A percentile compares a stretch with the other conserved stretches of the same genome.
phyloP scores from a whole-genome alignment of 352 stramenopile species.

The Pythium dissimile region DNA sequence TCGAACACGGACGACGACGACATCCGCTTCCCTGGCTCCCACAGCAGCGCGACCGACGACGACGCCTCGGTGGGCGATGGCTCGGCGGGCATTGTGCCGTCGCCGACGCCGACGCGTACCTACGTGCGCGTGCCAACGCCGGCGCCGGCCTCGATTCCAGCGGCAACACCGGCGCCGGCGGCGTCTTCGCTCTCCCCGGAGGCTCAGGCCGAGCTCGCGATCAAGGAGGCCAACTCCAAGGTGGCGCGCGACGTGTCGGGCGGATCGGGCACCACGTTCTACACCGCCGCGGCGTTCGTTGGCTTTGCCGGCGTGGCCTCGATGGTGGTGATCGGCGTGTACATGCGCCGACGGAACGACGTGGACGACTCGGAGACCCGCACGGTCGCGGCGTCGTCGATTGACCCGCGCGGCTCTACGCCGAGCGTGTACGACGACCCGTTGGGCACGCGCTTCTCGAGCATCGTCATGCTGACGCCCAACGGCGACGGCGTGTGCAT shows the following conservation, averaged over 20 bases:
- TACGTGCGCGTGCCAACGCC: neutral
- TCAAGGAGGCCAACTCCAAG: slow-evolving; percentile 39
- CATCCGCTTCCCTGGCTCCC: slow-evolving; percentile 7
- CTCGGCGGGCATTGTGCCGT: slow-evolving; percentile 5
- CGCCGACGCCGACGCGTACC: neutral
- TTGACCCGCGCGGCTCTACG: slow-evolving; percentile 39
- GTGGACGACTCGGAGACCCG: slow-evolving; percentile 25
- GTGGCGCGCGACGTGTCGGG: slow-evolving; percentile 34
- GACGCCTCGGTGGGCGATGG: slow-evolving; percentile 2
- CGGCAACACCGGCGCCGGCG: neutral
- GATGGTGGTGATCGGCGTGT: slow-evolving; percentile 51
- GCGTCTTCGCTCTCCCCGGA: neutral
- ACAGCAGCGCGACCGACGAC: neutral
- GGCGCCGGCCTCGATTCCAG: neutral
- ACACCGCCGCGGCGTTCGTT: slow-evolving; percentile 16
- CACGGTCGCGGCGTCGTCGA: slow-evolving; percentile 33
- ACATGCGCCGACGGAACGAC: slow-evolving; percentile 42
- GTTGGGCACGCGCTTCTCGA: slow-evolving; percentile 75
- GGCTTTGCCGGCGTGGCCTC: slow-evolving; percentile 33
- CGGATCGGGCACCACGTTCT: neutral
- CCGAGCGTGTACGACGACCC: slow-evolving; percentile 75
- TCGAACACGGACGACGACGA: slow-evolving; percentile 8
- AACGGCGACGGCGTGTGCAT: slow-evolving; percentile 80
- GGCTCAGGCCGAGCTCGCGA: slow-evolving; percentile 6
- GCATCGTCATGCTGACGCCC: slow-evolving; percentile 84